Evolutionary conservation across 768 basidiomycete genomes (phyloP).

Genomic region (Serendipita sp.): DNA sequence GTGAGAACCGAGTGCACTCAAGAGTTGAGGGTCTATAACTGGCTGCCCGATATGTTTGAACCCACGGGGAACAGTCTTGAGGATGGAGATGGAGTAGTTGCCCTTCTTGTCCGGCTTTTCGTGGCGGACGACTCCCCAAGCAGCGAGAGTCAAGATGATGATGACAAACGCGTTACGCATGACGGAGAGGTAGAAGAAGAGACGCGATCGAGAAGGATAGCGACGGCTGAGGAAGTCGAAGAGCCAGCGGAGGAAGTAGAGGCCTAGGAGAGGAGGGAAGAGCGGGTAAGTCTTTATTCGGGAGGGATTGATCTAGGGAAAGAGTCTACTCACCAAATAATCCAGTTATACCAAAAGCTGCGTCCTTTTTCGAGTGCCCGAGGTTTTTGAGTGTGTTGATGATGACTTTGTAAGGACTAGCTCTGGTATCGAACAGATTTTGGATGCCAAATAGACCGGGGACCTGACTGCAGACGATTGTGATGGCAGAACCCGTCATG

Average conservation of each 20-base stretch:
- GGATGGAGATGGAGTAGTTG: constrained; percentile 70
- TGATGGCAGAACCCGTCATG: constrained; percentile 52
- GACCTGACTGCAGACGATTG: constrained; percentile 74
- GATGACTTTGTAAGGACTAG: constrained; percentile 68
- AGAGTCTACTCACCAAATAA: constrained; percentile 27
- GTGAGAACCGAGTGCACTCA: constrained; percentile 54
- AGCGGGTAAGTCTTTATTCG: neutral
- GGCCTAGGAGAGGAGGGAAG: constrained; percentile 17
- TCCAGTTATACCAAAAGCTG: constrained; percentile 76
- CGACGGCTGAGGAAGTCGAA: constrained; percentile 37
- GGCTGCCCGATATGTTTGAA: constrained; percentile 41
- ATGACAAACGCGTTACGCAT: constrained; percentile 78
- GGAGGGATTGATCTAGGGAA: neutral
- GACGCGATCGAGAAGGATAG: constrained; percentile 48
- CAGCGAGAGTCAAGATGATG: constrained; percentile 68
- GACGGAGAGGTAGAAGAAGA: constrained; percentile 65
- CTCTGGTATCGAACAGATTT: constrained; percentile 67
- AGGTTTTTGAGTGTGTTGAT: constrained; percentile 86
- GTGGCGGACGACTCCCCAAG: constrained; percentile 70
- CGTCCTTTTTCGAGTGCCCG: constrained; percentile 54
- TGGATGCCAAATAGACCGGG: constrained; percentile 80
- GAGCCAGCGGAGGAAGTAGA: constrained; percentile 51
- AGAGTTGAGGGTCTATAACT: constrained; percentile 31
- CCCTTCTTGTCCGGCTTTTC: constrained; percentile 35
- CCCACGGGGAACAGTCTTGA: constrained; percentile 72